These are phyloP conservation scores for Arctium minus DNA, from an alignment of 129 eudicot species.

Conservation along the genomic window DNA sequence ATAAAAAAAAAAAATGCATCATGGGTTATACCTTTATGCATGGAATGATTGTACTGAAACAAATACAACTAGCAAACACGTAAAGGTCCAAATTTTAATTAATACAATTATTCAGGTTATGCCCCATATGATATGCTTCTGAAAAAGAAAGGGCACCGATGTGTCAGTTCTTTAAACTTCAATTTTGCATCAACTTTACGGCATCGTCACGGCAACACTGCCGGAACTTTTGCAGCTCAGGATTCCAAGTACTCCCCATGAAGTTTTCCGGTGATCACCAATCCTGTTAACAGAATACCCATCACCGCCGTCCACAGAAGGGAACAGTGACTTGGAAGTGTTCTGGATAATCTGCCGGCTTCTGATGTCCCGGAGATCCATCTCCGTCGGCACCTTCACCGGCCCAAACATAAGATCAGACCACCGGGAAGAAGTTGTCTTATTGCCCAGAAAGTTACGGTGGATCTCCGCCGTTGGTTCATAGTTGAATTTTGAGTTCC, in stretches of 20 bases:
- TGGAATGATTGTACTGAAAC: constrained; percentile 21
- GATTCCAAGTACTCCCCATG: constrained; percentile 61
- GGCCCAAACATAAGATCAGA: constrained; percentile 44
- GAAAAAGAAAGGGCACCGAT: constrained; percentile 20
- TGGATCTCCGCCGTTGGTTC: constrained; percentile 28
- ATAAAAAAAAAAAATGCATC: constrained; percentile 19
- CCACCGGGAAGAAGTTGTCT: constrained; percentile 50
- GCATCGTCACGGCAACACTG: constrained; percentile 50
- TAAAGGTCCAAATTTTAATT: neutral
- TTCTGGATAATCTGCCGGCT: constrained; percentile 54
- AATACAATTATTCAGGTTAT: constrained; percentile 13
- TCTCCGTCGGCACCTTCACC: constrained; percentile 54
- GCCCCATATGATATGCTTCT: constrained; percentile 26
- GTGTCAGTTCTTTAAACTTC: constrained; percentile 18
- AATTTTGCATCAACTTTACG: constrained; percentile 36
- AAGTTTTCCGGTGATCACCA: constrained; percentile 29
- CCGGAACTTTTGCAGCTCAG: constrained; percentile 63
- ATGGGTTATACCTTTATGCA: constrained; percentile 20
- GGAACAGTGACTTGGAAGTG: constrained; percentile 21
- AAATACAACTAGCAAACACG: constrained; percentile 26
- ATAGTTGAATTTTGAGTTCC: constrained; percentile 31
- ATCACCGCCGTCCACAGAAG: neutral
- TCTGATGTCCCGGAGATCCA: constrained; percentile 61
- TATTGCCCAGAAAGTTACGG: constrained; percentile 28
- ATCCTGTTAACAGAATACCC: constrained; percentile 14